Base-by-base conservation (phyloP, 2,329 filamentous ascomycete species). In the Graphilbum sp. region DNA sequence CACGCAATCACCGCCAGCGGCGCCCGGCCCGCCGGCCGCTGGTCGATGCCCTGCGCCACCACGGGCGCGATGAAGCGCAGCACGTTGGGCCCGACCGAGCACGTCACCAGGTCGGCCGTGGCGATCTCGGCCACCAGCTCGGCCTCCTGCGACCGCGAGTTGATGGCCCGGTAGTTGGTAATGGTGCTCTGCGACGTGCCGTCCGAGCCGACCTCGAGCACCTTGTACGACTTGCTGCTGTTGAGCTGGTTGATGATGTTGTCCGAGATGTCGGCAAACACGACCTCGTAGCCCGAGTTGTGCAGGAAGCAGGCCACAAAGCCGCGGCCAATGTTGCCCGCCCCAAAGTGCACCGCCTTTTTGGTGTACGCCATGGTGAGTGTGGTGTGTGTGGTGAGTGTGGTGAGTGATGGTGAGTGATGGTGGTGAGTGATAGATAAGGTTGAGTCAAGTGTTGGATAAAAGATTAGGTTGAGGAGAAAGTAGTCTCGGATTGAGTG, bases 121-220 rank as follows among this genome's bases (percentile, higher is more conserved):
- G 79, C 70, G 51, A 96, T 93, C 64, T 90, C 84, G 34, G 88
- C 61, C 48, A 96, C 62, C 39, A 94, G 75, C 39, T 88, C 77
- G 38, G 69, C 68, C 63, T 92, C 80, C 55, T 94, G 67, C 46
- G 79, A 75, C 63, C 82, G 86, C 49, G 85, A 92, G 75, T 96
- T 95, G 71, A 96, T 81, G 60, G 90, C 90, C 38, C 85, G 83
- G 69, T 94, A 96, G 66, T 95, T 90, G 60, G 82, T 81, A 62
- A 98, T 93, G 50, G 66, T 79, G 61, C 82, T 86, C 52, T 75
- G 75, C 40, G 69, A 72, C 52, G 86, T 86, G 49, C 83, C 86
- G 43, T 92, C 80, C 36, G 75, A 69, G 47, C 86, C 86, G 50
- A 95, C 85, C 63, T 95, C 87, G 43, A 88, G 92, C 55, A 98